Conservation (phyloP, 225 moss, liverwort and hornwort genomes). For the Climacium dendroides region DNA sequence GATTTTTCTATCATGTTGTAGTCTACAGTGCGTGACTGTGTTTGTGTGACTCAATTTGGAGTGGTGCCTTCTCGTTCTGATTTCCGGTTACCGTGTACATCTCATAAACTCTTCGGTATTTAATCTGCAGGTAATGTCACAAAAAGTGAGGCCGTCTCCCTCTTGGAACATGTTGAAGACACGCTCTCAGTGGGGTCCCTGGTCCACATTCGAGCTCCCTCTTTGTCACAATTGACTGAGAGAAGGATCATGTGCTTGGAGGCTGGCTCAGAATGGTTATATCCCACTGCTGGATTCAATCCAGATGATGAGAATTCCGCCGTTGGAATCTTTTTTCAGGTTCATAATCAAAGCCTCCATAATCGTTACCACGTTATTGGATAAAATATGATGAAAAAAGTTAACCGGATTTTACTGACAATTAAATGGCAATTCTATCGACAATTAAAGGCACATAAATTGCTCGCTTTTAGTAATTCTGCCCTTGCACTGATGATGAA, state of each 20-base stretch:
- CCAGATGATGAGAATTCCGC: slow-evolving; percentile 87
- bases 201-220: slow-evolving; percentile 43
- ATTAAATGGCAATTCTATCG: neutral
- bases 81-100: neutral
- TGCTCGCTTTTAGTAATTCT: neutral
- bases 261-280: slow-evolving; percentile 54
- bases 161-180: slow-evolving; percentile 48
- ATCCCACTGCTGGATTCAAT: slow-evolving; percentile 57
- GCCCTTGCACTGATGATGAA: neutral
- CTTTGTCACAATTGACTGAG: slow-evolving; percentile 61
- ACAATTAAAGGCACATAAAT: neutral
- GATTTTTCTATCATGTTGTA: neutral
- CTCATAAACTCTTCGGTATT: neutral
- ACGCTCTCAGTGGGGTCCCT: slow-evolving; percentile 35
- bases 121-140: slow-evolving; percentile 53
- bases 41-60: neutral
- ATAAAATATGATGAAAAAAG: neutral
- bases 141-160: slow-evolving; percentile 24
- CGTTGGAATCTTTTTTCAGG: slow-evolving; percentile 77
- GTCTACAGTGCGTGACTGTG: neutral
- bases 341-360: neutral
- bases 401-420: neutral
- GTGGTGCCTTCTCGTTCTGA: neutral
- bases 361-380: too few species aligned
- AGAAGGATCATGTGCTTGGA: slow-evolving; percentile 71